These are phyloP conservation scores for Dalbergia oliveri DNA, from an alignment of 306 rosid species.

Conservation along the genomic window DNA sequence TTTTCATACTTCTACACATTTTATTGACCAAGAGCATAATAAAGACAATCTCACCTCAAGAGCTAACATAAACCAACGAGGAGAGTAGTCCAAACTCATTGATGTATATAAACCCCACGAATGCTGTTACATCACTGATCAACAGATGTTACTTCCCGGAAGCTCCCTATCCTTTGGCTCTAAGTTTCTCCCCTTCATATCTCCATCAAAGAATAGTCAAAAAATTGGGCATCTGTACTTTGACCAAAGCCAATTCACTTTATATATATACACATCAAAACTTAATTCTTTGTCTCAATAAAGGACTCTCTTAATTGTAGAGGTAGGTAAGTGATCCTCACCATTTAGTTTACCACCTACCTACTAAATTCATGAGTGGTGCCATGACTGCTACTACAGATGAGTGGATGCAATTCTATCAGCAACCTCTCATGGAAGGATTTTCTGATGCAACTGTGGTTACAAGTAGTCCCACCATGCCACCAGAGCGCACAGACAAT, in stretches of 20 bases:
- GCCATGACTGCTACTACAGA: constrained; percentile 33
- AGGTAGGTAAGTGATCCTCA: not conserved
- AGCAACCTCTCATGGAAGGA: constrained; percentile 38
- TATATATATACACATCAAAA: not conserved
- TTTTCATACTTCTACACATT: not conserved
- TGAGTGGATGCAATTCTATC: constrained; percentile 5
- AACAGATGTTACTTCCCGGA: constrained; percentile 60
- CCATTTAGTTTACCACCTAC: not conserved
- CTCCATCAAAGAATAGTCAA: constrained; percentile 48
- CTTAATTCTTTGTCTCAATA: constrained; percentile 25
- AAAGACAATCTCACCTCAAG: not conserved
- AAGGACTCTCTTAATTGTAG: not conserved
- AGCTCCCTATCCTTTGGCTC: constrained; percentile 42
- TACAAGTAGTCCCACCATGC: not conserved
- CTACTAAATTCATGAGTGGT: not conserved
- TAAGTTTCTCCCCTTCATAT: constrained; percentile 32
- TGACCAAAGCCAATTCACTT: constrained; percentile 43
- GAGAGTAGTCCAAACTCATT: constrained; percentile 1
- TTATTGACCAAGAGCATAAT: not conserved
- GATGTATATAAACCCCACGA: not conserved
- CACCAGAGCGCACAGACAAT: constrained; percentile 29
- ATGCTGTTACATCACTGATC: not conserved
- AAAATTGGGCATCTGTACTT: constrained; percentile 48
- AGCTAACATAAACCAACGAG: not conserved
- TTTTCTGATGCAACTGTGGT: constrained; percentile 23